A percentile compares a stretch with the other conserved stretches of the same genome.
phyloP scores from a whole-genome alignment of 169 alveolate species.

The Plasmodium yoelii region DNA sequence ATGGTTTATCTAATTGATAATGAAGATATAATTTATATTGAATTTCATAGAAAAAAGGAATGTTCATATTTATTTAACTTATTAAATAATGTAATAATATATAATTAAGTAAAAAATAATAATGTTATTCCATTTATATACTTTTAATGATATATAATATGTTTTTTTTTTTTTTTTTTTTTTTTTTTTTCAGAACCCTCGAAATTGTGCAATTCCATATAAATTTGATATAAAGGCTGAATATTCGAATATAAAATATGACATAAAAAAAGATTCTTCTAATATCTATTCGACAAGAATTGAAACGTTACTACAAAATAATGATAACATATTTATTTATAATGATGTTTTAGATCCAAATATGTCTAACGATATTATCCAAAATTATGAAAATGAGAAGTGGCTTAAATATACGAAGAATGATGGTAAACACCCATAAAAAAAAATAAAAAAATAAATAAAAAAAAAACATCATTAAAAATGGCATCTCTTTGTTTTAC shows the following conservation, averaged over 20 bases:
- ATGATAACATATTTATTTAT: slow-evolving; percentile 3
- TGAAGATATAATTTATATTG: slow-evolving; percentile 30
- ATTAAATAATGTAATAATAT: slow-evolving; percentile 32
- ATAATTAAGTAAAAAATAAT: neutral
- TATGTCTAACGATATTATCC: slow-evolving; percentile 11
- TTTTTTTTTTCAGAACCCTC: slow-evolving; percentile 8
- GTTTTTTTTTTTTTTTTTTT: neutral
- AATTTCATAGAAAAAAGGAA: slow-evolving; percentile 55
- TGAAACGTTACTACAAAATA: neutral
- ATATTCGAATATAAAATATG: slow-evolving; percentile 33
- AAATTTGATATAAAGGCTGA: slow-evolving; percentile 24
- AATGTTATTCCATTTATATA: neutral
- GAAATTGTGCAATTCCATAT: neutral
- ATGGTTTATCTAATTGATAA: slow-evolving; percentile 39
- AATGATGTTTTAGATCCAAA: slow-evolving; percentile 18
- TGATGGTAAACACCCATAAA: slow-evolving; percentile 9
- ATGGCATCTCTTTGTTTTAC: no score
- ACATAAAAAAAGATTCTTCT: slow-evolving; percentile 16
- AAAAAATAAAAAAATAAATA: no score
- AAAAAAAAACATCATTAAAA: no score
- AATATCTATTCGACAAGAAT: neutral
- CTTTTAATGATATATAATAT: neutral
- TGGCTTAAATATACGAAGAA: slow-evolving; percentile 60
- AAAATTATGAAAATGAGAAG: slow-evolving; percentile 13
- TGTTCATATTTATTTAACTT: slow-evolving; percentile 18